Percentiles rank a stretch among this genome's conserved stretches.
These are phyloP conservation scores for Terfezia boudieri DNA, from an alignment of 495 filamentous ascomycete genomes.

Conservation along the genomic window DNA sequence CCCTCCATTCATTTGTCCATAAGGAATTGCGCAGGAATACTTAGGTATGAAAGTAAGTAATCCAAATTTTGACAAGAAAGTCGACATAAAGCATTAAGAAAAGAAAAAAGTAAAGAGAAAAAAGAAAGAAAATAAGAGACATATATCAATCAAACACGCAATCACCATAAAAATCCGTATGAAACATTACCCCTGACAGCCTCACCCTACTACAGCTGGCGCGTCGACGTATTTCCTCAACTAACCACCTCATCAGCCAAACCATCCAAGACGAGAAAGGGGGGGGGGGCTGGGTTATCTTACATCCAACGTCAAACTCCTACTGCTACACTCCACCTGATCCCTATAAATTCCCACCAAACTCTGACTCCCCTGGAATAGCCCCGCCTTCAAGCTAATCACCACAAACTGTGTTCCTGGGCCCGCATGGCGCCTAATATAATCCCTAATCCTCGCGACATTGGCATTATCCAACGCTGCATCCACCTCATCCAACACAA, in stretches of 20 bases:
- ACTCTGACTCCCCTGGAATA: constrained; percentile 87
- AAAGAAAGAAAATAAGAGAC: no score
- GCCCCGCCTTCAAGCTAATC: constrained; percentile 75
- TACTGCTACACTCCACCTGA: constrained; percentile 72
- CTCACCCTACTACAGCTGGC: no score
- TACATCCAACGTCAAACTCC: constrained; percentile 41
- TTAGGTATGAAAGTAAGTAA: no score
- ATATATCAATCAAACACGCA: no score
- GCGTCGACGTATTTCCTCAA: no score
- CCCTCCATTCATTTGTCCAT: no score
- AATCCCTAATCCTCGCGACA: constrained; percentile 81
- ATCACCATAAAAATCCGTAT: no score
- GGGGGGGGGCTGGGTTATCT: neutral
- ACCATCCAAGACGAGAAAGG: neutral
- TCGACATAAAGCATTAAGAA: no score
- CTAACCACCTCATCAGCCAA: neutral
- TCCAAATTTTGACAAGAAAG: no score
- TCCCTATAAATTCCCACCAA: constrained; percentile 89
- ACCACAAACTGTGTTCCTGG: constrained; percentile 99
- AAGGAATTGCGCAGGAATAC: no score
- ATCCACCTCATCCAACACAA: constrained; percentile 96
- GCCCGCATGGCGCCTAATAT: constrained; percentile 78
- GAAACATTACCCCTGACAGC: no score
- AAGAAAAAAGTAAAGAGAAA: no score
- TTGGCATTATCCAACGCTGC: constrained; percentile 94